Percentiles rank a stretch among this genome's conserved stretches.
These are phyloP conservation scores for Myotisia sp. DNA, from an alignment of 2,329 filamentous ascomycete species.

Conservation along the genomic window DNA sequence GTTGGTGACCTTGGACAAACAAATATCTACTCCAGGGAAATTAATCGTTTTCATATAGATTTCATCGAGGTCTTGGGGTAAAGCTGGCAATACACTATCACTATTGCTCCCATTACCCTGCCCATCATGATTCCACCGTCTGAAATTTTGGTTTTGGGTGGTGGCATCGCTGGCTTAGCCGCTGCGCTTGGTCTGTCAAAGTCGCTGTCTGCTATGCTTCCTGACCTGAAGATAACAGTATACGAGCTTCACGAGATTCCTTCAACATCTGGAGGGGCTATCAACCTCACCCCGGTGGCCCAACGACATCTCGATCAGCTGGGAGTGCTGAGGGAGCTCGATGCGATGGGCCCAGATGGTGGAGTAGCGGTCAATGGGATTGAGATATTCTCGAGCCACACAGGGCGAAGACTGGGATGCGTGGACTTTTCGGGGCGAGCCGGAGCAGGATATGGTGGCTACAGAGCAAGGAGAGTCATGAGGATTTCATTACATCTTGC, in stretches of 20 bases:
- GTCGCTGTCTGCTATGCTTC: conserved; percentile 10
- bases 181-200: conserved; percentile 13
- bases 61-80: no score
- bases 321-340: conserved; percentile 26
- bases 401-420: conserved; percentile 24
- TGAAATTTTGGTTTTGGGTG: conserved; percentile 13
- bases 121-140: conserved; percentile 7
- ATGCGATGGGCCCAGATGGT: conserved; percentile 25
- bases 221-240: conserved; percentile 20
- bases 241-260: conserved; percentile 29
- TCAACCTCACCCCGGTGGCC: conserved; percentile 33
- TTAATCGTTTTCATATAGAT: no score
- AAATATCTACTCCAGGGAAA: no score
- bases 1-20: no score
- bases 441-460: conserved; percentile 26
- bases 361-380: conserved; percentile 29
- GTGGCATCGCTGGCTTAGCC: conserved; percentile 14
- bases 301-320: conserved; percentile 30
- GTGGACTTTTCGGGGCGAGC: conserved; percentile 27
- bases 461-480: conserved; percentile 30
- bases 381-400: conserved; percentile 29
- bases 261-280: conserved; percentile 31
- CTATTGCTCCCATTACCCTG: no score
- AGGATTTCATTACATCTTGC: conserved; percentile 29
- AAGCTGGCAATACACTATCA: no score